A percentile compares a stretch with the other conserved stretches of the same genome.
phyloP scores from a whole-genome alignment of 2,329 filamentous ascomycete genomes.

The Aspergillus floridensis region DNA sequence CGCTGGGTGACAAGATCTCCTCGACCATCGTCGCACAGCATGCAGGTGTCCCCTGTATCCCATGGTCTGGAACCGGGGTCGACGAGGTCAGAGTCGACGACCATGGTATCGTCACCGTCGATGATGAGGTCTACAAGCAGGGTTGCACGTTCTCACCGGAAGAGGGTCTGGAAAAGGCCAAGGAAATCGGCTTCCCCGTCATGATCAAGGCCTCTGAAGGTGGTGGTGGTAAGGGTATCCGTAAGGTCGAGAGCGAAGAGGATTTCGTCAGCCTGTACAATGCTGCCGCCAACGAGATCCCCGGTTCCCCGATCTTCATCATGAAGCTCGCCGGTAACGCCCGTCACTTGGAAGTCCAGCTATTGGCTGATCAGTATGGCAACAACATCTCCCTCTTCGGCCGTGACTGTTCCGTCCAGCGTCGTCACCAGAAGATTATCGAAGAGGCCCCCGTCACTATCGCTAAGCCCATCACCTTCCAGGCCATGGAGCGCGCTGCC shows the following conservation, averaged over 20 bases:
- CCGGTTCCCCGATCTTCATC: conserved; percentile 98
- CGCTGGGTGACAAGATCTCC: conserved; percentile 98
- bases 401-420: conserved; percentile 97
- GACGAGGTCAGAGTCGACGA: conserved; percentile 74
- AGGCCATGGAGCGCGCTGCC: conserved; percentile 92
- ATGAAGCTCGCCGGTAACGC: conserved; percentile 99
- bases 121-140: conserved; percentile 78
- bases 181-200: conserved; percentile 93
- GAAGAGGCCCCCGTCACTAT: conserved; percentile 98
- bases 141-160: conserved; percentile 88
- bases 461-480: conserved; percentile 83
- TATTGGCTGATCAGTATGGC: conserved; percentile 97
- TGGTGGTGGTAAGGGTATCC: conserved; percentile 98
- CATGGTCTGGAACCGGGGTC: conserved; percentile 97
- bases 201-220: conserved; percentile 99
- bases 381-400: conserved; percentile 99
- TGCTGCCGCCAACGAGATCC: conserved; percentile 94
- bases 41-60: conserved; percentile 92
- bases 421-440: conserved; percentile 99
- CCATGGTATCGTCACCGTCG: conserved; percentile 86
- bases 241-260: conserved; percentile 83
- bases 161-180: conserved; percentile 83
- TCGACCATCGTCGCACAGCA: conserved; percentile 99
- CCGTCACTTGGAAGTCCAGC: conserved; percentile 92
- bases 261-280: conserved; percentile 87